Conservation (phyloP, 208 protist species). For the Phytomonas sp. region DNA sequence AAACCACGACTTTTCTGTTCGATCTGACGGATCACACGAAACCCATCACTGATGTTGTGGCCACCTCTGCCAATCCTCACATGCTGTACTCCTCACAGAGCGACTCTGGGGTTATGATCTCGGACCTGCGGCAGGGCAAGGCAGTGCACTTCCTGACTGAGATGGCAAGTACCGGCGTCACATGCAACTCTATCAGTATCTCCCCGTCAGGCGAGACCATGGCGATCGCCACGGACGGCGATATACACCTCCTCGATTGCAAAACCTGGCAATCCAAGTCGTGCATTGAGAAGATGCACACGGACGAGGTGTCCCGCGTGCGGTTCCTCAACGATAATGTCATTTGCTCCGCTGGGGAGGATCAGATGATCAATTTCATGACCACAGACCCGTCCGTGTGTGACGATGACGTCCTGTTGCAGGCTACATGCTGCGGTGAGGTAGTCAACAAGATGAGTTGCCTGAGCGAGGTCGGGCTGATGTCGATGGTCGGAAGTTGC, state of each 20-base stretch:
- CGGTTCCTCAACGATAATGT: slow-evolving; percentile 50
- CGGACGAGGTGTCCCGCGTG: slow-evolving; percentile 75
- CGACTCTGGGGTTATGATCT: slow-evolving; percentile 77
- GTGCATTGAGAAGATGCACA: slow-evolving; percentile 54
- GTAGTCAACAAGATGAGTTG: slow-evolving; percentile 67
- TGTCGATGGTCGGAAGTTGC: slow-evolving; percentile 65
- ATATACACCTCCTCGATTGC: slow-evolving; percentile 59
- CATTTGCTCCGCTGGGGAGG: slow-evolving; percentile 74
- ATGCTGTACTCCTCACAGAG: slow-evolving; percentile 63
- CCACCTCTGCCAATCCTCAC: slow-evolving; percentile 29
- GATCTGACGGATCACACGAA: slow-evolving; percentile 57
- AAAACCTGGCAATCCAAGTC: slow-evolving; percentile 41
- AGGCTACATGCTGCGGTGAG: slow-evolving; percentile 64
- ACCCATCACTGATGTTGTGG: slow-evolving; percentile 48
- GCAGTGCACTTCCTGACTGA: slow-evolving; percentile 62
- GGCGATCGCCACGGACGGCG: slow-evolving; percentile 40
- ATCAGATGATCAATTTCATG: slow-evolving; percentile 87
- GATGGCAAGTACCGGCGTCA: slow-evolving; percentile 30
- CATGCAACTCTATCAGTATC: slow-evolving; percentile 48
- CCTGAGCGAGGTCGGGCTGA: slow-evolving; percentile 26
- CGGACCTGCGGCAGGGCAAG: slow-evolving; percentile 37
- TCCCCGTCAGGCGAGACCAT: slow-evolving; percentile 27
- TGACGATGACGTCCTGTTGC: slow-evolving; percentile 74
- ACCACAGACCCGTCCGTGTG: slow-evolving; percentile 23
- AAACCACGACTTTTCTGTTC: slow-evolving; percentile 28